phyloP scores from a whole-genome alignment of 345 rosid genomes.

The Lepidium aucheri region DNA sequence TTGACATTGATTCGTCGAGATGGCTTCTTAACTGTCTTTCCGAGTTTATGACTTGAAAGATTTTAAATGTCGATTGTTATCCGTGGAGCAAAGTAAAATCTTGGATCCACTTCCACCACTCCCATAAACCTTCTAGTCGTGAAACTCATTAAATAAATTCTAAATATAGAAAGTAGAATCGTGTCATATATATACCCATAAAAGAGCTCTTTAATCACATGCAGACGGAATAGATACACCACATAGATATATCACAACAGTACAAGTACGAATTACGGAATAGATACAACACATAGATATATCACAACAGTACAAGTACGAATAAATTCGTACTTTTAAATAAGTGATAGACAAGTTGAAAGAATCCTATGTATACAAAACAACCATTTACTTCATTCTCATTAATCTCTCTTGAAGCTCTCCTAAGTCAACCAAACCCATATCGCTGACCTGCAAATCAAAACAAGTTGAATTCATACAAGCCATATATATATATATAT shows the following conservation, averaged over 20 bases:
- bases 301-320: conserved; percentile 5
- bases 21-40: too few relatives aligned
- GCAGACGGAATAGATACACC: not conserved
- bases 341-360: not conserved
- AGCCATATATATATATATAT: too few relatives aligned
- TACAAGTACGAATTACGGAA: conserved; percentile 8
- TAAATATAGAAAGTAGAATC: not conserved
- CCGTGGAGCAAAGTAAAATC: too few relatives aligned
- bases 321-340: not conserved
- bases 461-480: not conserved
- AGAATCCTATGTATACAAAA: not conserved
- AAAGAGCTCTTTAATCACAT: too few relatives aligned
- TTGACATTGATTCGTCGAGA: too few relatives aligned
- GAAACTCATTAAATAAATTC: not conserved
- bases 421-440: conserved; percentile 10
- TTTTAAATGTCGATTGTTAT: too few relatives aligned
- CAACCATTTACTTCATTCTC: conserved; percentile 11
- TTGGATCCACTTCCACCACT: too few relatives aligned
- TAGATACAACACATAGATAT: not conserved
- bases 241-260: not conserved
- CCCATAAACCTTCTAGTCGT: too few relatives aligned
- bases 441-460: conserved; percentile 41
- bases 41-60: too few relatives aligned
- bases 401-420: conserved; percentile 19
- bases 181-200: not conserved